phyloP scores from a whole-genome alignment of 163 green algal genomes.

The Trebouxiophyceae sp. region DNA sequence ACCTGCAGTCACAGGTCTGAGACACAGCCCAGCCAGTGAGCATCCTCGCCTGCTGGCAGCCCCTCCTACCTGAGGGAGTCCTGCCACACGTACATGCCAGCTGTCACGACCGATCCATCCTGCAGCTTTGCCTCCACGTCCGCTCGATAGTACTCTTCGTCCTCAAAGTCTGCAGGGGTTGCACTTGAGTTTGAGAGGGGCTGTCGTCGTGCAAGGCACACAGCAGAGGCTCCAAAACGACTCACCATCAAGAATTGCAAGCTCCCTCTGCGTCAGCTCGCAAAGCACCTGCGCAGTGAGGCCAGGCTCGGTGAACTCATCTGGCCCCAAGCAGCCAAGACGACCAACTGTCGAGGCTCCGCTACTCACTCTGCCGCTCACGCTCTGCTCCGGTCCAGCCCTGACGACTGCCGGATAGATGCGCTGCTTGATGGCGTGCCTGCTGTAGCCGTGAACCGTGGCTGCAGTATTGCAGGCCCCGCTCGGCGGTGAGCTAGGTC shows the following conservation, averaged over 20 bases:
- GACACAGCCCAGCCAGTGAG: background rate
- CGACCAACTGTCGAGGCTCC: no score
- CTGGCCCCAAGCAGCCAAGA: no score
- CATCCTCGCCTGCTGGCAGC: background rate
- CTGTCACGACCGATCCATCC: constrained; percentile 9
- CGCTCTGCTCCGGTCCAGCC: no score
- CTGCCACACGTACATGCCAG: constrained; percentile 24
- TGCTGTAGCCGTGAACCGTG: no score
- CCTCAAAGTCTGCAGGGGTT: constrained; percentile 22
- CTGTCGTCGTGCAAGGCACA: background rate
- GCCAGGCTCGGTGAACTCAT: no score
- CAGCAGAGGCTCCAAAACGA: background rate
- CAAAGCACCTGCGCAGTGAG: no score
- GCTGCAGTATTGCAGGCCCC: no score
- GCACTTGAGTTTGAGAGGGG: background rate
- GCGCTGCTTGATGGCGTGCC: no score
- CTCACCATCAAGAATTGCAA: constrained; percentile 13
- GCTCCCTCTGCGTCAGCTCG: constrained; percentile 1
- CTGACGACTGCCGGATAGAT: no score
- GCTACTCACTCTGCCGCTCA: no score
- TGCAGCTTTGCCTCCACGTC: constrained; percentile 4
- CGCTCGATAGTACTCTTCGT: constrained; percentile 18
- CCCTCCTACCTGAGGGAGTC: constrained; percentile 9
- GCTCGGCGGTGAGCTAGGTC: no score
- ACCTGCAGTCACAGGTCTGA: background rate